These are phyloP conservation scores for Tetratostichococcus sp. DNA, from an alignment of 139 green algal species.

Conservation along the genomic window DNA sequence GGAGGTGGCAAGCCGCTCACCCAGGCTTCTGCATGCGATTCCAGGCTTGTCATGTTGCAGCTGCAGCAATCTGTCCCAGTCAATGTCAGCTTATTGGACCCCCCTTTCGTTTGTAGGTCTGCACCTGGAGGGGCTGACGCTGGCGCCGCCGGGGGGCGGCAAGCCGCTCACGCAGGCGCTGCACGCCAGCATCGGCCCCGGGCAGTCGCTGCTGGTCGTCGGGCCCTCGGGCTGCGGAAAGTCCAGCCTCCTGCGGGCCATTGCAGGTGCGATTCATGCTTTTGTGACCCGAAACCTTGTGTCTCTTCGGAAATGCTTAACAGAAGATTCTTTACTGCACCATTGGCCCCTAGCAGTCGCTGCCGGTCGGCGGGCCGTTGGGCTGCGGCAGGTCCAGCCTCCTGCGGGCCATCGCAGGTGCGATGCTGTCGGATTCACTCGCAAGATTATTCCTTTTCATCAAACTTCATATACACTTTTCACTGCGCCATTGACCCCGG, in stretches of 20 bases:
- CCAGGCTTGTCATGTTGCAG: too few species aligned
- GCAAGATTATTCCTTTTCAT: too few species aligned
- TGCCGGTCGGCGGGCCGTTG: slow-evolving; percentile 67
- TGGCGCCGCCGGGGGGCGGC: slow-evolving; percentile 27
- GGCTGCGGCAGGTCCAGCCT: slow-evolving; percentile 67
- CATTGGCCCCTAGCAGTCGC: slow-evolving; percentile 35
- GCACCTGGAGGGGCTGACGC: slow-evolving; percentile 20
- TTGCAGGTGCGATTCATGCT: slow-evolving; percentile 43
- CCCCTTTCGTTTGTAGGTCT: slow-evolving; percentile 9
- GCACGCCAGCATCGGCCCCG: slow-evolving; percentile 27
- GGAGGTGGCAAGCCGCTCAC: slow-evolving; percentile 3
- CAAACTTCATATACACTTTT: too few species aligned
- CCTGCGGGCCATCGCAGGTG: slow-evolving; percentile 16
- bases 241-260: slow-evolving; percentile 53
- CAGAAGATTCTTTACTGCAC: too few species aligned
- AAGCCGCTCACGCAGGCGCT: slow-evolving; percentile 22
- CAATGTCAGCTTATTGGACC: too few species aligned
- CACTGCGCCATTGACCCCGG: too few species aligned
- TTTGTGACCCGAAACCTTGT: too few species aligned
- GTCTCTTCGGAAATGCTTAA: too few species aligned
- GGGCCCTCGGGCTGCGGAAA: slow-evolving; percentile 68
- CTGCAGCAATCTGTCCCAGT: too few species aligned
- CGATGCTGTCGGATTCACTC: too few species aligned
- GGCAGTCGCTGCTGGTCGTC: slow-evolving; percentile 65
- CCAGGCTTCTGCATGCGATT: too few species aligned